These are phyloP conservation scores for Citrus medica DNA, from an alignment of 345 rosid genomes.

Conservation along the genomic window DNA sequence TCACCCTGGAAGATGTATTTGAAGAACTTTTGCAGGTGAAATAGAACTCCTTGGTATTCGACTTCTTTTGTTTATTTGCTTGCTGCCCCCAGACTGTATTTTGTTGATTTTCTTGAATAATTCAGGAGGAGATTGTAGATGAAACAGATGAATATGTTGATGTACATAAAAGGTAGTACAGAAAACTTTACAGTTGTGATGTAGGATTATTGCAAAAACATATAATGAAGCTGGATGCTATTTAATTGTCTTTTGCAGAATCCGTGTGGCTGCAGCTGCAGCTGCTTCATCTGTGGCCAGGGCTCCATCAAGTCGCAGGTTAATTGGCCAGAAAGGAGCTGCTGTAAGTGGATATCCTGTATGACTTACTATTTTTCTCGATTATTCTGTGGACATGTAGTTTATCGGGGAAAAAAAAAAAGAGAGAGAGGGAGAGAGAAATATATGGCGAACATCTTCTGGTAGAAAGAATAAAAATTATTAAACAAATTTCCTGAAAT, in stretches of 20 bases:
- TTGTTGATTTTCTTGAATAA: conserved; percentile 3
- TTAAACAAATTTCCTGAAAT: background rate
- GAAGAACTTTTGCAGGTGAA: conserved; percentile 89
- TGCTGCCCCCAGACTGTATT: background rate
- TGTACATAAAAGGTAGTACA: conserved; percentile 77
- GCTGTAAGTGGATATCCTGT: conserved; percentile 36
- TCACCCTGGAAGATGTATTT: conserved; percentile 95
- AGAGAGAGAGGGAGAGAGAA: too few species aligned
- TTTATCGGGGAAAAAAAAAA: background rate
- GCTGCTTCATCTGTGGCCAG: conserved; percentile 91
- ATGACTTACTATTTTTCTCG: background rate
- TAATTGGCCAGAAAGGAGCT: conserved; percentile 50
- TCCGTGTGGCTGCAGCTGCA: conserved; percentile 97
- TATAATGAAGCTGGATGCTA: conserved; percentile 4
- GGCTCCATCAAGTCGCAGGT: conserved; percentile 75
- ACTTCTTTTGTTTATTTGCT: background rate
- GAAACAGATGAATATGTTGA: conserved; percentile 97
- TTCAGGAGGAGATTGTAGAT: conserved; percentile 96
- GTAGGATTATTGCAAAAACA: background rate
- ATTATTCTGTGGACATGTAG: background rate
- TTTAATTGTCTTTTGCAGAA: conserved; percentile 42
- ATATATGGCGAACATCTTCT: background rate
- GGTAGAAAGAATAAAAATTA: background rate
- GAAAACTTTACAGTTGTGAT: background rate
- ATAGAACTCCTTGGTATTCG: background rate